These are phyloP conservation scores for Colletotrichum cordylinicola DNA, from an alignment of 2,329 filamentous ascomycete species.

Conservation along the genomic window DNA sequence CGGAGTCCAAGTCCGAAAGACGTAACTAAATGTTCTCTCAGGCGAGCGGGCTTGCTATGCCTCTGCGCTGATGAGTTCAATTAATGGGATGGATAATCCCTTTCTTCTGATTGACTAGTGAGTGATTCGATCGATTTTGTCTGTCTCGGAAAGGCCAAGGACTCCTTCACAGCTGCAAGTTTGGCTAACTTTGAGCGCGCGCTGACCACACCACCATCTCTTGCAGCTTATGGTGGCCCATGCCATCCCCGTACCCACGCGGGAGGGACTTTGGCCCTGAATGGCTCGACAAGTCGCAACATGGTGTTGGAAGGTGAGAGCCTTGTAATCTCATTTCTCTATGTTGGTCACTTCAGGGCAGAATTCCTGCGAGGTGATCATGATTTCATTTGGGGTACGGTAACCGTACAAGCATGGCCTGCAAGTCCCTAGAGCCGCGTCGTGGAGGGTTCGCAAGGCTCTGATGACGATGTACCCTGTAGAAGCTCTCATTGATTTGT, in stretches of 20 bases:
- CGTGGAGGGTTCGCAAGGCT: background rate
- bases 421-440: background rate
- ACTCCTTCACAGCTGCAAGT: fast-evolving
- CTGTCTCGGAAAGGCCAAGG: too few relatives aligned
- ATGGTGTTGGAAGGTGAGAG: background rate
- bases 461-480: background rate
- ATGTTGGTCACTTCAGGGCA: fast-evolving
- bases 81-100: too few relatives aligned
- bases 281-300: background rate
- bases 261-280: background rate
- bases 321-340: background rate
- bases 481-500: background rate
- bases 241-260: background rate
- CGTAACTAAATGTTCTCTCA: background rate
- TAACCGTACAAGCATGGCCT: background rate
- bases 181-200: background rate
- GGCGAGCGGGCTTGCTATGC: fast-evolving
- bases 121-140: too few relatives aligned
- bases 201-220: background rate
- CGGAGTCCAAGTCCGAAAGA: background rate
- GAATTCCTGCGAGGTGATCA: background rate
- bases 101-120: too few relatives aligned
- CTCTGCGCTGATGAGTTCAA: background rate
- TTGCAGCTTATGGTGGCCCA: background rate
- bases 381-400: fast-evolving